Percentiles rank a stretch among this genome's conserved stretches.
Conservation (phyloP, 768 basidiomycete species). For the Boletus barrowsii region DNA sequence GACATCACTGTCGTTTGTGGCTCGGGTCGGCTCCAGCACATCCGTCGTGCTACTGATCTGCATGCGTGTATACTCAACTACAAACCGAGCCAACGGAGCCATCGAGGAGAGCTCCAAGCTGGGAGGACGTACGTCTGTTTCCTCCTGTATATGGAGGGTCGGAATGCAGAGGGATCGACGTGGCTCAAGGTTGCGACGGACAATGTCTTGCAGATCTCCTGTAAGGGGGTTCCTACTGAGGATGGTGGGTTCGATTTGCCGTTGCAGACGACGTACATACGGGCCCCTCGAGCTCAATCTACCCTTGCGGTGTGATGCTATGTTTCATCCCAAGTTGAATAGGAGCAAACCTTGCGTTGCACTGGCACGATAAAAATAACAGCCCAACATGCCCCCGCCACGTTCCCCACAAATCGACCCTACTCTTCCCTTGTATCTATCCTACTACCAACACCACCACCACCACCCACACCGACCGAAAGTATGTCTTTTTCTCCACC, state of each 20-base stretch:
- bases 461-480: constrained; percentile 56
- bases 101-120: constrained; percentile 12
- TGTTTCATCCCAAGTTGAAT: too few relatives aligned
- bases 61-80: constrained; percentile 25
- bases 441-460: constrained; percentile 54
- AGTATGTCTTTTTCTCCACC: constrained; percentile 49
- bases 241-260: constrained; percentile 8
- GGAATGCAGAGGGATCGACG: constrained; percentile 1
- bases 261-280: constrained; percentile 8
- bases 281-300: constrained; percentile 11
- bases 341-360: too few relatives aligned
- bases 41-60: constrained; percentile 14
- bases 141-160: constrained; percentile 13
- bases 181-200: constrained; percentile 27
- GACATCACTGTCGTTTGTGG: constrained; percentile 18
- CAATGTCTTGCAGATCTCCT: constrained; percentile 20
- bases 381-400: constrained; percentile 41
- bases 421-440: constrained; percentile 60
- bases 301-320: background rate
- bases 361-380: too few relatives aligned
- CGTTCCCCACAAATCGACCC: constrained; percentile 70
- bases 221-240: background rate
- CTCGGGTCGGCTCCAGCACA: constrained; percentile 8
- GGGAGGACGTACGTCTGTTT: constrained; percentile 22
- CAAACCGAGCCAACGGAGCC: background rate